phyloP scores from a whole-genome alignment of 1,284 basidiomycete species.

The Heterobasidion irregulare region DNA sequence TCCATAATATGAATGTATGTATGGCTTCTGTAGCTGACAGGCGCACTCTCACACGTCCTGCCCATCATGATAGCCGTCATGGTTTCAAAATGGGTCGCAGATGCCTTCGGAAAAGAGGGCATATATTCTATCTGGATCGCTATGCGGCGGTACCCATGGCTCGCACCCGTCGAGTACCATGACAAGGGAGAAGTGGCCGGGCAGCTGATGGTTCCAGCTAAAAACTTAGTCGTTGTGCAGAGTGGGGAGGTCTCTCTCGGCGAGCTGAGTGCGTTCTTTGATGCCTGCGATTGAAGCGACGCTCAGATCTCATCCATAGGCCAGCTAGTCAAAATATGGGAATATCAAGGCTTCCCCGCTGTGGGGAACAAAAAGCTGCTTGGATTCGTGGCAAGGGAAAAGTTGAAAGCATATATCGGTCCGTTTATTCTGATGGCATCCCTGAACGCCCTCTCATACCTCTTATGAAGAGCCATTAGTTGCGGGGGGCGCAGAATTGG shows the following conservation, averaged over 20 bases:
- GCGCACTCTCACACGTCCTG: constrained; percentile 68
- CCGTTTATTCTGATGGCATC: constrained; percentile 13
- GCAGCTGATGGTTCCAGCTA: constrained; percentile 51
- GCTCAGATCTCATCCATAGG: constrained; percentile 3
- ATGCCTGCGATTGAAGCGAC: background rate
- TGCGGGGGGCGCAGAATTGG: constrained; percentile 20
- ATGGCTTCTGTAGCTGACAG: constrained; percentile 38
- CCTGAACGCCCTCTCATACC: background rate
- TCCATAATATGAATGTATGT: background rate
- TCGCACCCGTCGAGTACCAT: constrained; percentile 61
- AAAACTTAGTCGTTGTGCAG: constrained; percentile 42
- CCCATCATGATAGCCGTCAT: constrained; percentile 75
- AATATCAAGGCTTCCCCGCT: constrained; percentile 58
- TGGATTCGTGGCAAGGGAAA: constrained; percentile 53
- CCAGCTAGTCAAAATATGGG: constrained; percentile 33
- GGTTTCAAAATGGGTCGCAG: constrained; percentile 70
- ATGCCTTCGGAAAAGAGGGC: constrained; percentile 65
- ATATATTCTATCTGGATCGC: constrained; percentile 72
- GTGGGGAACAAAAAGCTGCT: constrained; percentile 41
- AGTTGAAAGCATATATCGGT: constrained; percentile 44
- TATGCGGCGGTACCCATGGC: constrained; percentile 65
- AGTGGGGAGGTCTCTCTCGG: constrained; percentile 31
- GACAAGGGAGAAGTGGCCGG: constrained; percentile 57
- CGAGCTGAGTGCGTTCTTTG: constrained; percentile 34
- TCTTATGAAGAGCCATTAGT: constrained; percentile 20